These are phyloP conservation scores for Mycena sanguinolenta DNA, from an alignment of 768 basidiomycete genomes.

Conservation along the genomic window DNA sequence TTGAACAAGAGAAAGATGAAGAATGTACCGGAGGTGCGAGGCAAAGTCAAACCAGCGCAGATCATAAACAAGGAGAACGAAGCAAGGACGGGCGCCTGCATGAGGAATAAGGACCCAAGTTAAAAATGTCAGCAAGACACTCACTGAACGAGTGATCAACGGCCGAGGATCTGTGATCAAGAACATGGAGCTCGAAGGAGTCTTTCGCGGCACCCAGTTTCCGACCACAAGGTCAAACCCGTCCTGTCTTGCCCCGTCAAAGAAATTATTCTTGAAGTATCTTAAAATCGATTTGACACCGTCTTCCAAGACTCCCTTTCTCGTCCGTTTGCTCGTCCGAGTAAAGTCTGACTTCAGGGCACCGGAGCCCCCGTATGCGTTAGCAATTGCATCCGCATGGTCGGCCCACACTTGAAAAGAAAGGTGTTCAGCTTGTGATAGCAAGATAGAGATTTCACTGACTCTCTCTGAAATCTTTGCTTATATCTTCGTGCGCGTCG, in stretches of 20 bases:
- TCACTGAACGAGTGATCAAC: constrained; percentile 85
- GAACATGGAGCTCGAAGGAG: constrained; percentile 76
- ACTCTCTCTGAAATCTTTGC: constrained; percentile 91
- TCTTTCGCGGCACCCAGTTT: constrained; percentile 86
- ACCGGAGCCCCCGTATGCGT: constrained; percentile 94
- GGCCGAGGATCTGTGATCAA: constrained; percentile 85
- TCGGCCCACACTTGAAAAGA: constrained; percentile 86
- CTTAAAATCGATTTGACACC: constrained; percentile 86
- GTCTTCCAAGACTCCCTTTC: constrained; percentile 85
- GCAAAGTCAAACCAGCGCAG: constrained; percentile 86
- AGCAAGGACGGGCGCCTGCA: constrained; percentile 86
- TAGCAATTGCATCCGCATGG: constrained; percentile 91
- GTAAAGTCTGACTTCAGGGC: constrained; percentile 98
- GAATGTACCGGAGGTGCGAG: constrained; percentile 85
- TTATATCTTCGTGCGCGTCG: constrained; percentile 85
- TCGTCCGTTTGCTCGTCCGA: constrained; percentile 90
- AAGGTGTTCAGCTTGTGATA: constrained; percentile 8
- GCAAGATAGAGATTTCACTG: constrained; percentile 45
- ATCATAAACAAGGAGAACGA: constrained; percentile 91
- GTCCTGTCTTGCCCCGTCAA: constrained; percentile 96
- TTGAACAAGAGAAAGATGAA: constrained; percentile 18
- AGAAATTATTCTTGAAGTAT: constrained; percentile 96
- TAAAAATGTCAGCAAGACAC: constrained; percentile 43
- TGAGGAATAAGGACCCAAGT: background rate
- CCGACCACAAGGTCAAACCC: constrained; percentile 96